Evolutionary conservation across 192 early-diverging fungal genomes (phyloP).

Genomic region (Rhizophagus prolifer): DNA sequence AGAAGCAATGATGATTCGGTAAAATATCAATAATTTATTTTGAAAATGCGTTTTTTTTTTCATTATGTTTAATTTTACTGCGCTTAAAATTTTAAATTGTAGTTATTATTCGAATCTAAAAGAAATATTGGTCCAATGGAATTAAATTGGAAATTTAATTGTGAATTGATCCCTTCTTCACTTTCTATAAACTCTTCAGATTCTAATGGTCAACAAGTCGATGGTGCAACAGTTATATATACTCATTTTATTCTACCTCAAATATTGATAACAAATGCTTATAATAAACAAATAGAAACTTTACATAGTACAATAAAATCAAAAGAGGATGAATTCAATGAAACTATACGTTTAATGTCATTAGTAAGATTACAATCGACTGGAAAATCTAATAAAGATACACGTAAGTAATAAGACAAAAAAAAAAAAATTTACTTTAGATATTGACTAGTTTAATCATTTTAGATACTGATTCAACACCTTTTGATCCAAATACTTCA

Average conservation of each 20-base stretch:
- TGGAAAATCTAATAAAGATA: not conserved
- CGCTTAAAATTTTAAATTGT: not conserved
- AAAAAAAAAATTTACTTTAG: too few relatives aligned
- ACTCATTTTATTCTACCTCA: constrained; percentile 21
- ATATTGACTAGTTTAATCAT: not conserved
- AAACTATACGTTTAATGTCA: constrained; percentile 9
- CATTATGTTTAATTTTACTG: not conserved
- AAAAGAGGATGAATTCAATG: constrained; percentile 15
- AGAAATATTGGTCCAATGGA: constrained; percentile 4
- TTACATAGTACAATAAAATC: constrained; percentile 5
- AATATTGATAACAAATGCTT: not conserved
- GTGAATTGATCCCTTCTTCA: not conserved
- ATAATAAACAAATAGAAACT: constrained; percentile 9
- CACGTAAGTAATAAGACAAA: too few relatives aligned
- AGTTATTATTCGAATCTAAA: constrained; percentile 15
- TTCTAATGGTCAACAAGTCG: not conserved
- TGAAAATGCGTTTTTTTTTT: not conserved
- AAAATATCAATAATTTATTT: not conserved
- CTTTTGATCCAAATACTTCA: not conserved
- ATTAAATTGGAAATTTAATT: constrained; percentile 17
- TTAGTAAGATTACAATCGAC: not conserved
- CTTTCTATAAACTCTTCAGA: not conserved
- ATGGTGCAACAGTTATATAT: constrained; percentile 15
- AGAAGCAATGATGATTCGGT: not conserved
- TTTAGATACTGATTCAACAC: not conserved